Percentiles rank a stretch among this genome's conserved stretches.
phyloP scores from a whole-genome alignment of 1,284 basidiomycete genomes.

The Malassezia equina region DNA sequence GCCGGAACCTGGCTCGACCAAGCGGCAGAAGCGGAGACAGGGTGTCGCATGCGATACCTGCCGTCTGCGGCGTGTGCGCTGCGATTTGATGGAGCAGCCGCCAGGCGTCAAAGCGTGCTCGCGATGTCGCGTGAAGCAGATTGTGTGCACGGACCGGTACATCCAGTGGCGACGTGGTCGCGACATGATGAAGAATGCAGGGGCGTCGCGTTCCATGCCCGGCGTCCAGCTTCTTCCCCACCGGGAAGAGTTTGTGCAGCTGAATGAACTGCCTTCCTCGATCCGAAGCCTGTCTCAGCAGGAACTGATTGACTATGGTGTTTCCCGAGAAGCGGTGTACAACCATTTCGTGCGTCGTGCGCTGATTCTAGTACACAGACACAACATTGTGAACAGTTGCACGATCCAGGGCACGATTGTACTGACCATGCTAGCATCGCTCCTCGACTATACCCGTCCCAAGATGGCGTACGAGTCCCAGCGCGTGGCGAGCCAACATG shows the following conservation, averaged over 20 bases:
- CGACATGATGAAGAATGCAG: slow-evolving; percentile 4
- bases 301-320: slow-evolving; percentile 20
- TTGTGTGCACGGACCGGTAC: slow-evolving; percentile 42
- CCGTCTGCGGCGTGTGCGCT: slow-evolving; percentile 38
- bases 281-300: slow-evolving; percentile 4
- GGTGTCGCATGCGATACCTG: slow-evolving; percentile 46
- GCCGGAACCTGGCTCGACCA: slow-evolving; percentile 1
- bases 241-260: slow-evolving; percentile 5
- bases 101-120: slow-evolving; percentile 36
- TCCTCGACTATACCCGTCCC: slow-evolving; percentile 26
- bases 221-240: slow-evolving; percentile 10
- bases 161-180: slow-evolving; percentile 32
- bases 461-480: slow-evolving; percentile 10
- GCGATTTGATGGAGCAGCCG: slow-evolving; percentile 39
- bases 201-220: background rate
- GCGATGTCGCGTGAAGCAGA: slow-evolving; percentile 42
- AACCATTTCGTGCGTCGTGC: slow-evolving; percentile 32
- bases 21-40: slow-evolving; percentile 39
- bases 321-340: slow-evolving; percentile 35
- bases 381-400: slow-evolving; percentile 32
- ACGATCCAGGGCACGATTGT: slow-evolving; percentile 28
- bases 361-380: slow-evolving; percentile 34
- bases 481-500: background rate
- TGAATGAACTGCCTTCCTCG: background rate
- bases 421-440: slow-evolving; percentile 25